Conservation (phyloP, 2,329 filamentous ascomycete species). For the Penicillium sp. region DNA sequence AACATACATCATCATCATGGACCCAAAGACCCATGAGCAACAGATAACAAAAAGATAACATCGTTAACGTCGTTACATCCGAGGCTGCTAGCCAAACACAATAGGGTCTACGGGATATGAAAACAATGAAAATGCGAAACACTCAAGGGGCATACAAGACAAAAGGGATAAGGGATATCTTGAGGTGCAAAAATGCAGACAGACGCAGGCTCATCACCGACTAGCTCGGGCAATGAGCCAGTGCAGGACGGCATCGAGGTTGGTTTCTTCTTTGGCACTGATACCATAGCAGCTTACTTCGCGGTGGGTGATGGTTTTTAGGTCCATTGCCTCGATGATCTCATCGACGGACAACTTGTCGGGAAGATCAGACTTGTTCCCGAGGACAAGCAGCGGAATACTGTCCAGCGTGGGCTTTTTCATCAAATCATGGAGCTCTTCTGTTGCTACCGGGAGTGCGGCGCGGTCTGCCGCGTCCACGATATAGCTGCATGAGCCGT, state of each 20-base stretch:
- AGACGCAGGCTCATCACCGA: slow-evolving; percentile 50
- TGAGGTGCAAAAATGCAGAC: slow-evolving; percentile 1
- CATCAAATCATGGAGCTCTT: slow-evolving; percentile 88
- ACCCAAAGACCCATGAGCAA: background rate
- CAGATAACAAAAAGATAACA: slow-evolving; percentile 16
- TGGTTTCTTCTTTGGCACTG: slow-evolving; percentile 97
- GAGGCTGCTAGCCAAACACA: slow-evolving; percentile 35
- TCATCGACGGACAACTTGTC: slow-evolving; percentile 90
- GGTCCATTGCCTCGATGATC: slow-evolving; percentile 84
- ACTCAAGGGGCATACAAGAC: slow-evolving; percentile 10
- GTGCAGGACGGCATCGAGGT: slow-evolving; percentile 92
- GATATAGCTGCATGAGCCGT: slow-evolving; percentile 63
- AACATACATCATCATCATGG: slow-evolving; percentile 8
- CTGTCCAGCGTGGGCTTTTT: slow-evolving; percentile 77
- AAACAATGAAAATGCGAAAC: slow-evolving; percentile 15
- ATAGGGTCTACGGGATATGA: slow-evolving; percentile 26
- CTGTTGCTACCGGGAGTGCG: slow-evolving; percentile 76
- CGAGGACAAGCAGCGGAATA: slow-evolving; percentile 88
- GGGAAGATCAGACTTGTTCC: slow-evolving; percentile 95
- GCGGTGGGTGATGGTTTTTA: slow-evolving; percentile 82
- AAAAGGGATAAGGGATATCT: slow-evolving; percentile 10
- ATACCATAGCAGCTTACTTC: slow-evolving; percentile 99
- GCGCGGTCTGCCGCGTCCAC: slow-evolving; percentile 88
- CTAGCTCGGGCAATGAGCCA: slow-evolving; percentile 90
- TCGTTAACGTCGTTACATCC: slow-evolving; percentile 53